Percentiles rank a stretch among this genome's conserved stretches.
Conservation (phyloP, 2,329 filamentous ascomycete genomes). For the Venturia aucupariae region DNA sequence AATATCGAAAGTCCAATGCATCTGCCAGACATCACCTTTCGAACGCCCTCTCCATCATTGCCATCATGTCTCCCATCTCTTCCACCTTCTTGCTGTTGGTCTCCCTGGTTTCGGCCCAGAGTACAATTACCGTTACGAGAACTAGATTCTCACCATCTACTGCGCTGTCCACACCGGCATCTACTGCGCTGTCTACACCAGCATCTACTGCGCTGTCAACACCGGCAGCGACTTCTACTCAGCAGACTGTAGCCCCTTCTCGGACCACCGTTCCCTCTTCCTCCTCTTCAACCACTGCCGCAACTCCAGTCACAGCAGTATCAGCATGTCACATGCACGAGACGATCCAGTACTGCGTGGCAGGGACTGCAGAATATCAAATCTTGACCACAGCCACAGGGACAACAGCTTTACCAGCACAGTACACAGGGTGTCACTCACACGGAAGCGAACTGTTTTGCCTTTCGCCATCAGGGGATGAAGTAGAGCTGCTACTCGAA, state of each 20-base stretch:
- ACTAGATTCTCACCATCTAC: neutral
- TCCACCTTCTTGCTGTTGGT: neutral
- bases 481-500: conserved; percentile 47
- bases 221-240: neutral
- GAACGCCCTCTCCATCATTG: too few species aligned
- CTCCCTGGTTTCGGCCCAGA: neutral
- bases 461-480: conserved; percentile 48
- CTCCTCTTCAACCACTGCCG: conserved; percentile 17
- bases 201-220: too few species aligned
- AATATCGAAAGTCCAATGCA: too few species aligned
- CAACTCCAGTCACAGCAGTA: conserved; percentile 34
- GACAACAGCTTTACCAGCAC: conserved; percentile 47
- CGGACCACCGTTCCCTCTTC: neutral
- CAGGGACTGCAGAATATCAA: conserved; percentile 33
- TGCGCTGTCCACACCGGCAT: neutral
- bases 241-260: neutral
- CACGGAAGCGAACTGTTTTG: conserved; percentile 55
- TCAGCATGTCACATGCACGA: conserved; percentile 46
- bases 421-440: conserved; percentile 56
- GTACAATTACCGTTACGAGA: neutral
- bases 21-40: neutral
- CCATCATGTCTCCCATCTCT: neutral
- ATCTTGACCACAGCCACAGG: conserved; percentile 44
- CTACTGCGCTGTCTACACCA: too few species aligned
- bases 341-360: conserved; percentile 37